Conservation (phyloP, 192 early-diverging fungal species). For the Funneliformis geosporum region DNA sequence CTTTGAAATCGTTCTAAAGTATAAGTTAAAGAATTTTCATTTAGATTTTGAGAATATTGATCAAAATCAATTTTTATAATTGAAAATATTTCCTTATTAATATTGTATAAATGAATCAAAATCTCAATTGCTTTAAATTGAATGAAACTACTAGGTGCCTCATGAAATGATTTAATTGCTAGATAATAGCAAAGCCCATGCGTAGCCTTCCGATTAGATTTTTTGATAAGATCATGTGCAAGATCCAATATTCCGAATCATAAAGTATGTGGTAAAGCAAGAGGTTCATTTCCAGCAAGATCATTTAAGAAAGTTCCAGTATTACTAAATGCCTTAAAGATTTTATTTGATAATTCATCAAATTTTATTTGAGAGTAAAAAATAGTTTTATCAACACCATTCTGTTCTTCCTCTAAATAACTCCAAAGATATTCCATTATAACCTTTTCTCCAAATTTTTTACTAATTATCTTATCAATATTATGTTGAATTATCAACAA, state of each 20-base stretch:
- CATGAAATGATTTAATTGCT: not conserved
- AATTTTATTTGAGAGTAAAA: not conserved
- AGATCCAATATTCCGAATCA: conserved; percentile 2
- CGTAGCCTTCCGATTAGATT: not conserved
- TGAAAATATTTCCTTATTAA: no score
- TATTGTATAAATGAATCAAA: not conserved
- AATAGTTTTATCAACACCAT: not conserved
- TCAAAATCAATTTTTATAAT: no score
- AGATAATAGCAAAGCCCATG: not conserved
- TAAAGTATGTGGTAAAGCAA: not conserved
- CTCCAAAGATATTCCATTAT: no score
- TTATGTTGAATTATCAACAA: no score
- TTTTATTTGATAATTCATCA: not conserved
- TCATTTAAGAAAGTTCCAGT: not conserved
- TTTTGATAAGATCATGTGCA: not conserved
- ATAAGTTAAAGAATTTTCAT: no score
- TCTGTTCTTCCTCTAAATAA: not conserved
- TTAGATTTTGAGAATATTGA: no score
- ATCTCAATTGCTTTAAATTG: not conserved
- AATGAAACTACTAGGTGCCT: no score
- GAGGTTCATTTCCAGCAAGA: not conserved
- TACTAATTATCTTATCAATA: no score
- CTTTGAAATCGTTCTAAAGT: no score
- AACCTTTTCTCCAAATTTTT: no score
- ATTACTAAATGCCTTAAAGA: not conserved